Evolutionary conservation across 2,329 filamentous ascomycete species (phyloP), one percentile per base, ranked within the genome.

Genomic region (Aspergillus versicolor): DNA sequence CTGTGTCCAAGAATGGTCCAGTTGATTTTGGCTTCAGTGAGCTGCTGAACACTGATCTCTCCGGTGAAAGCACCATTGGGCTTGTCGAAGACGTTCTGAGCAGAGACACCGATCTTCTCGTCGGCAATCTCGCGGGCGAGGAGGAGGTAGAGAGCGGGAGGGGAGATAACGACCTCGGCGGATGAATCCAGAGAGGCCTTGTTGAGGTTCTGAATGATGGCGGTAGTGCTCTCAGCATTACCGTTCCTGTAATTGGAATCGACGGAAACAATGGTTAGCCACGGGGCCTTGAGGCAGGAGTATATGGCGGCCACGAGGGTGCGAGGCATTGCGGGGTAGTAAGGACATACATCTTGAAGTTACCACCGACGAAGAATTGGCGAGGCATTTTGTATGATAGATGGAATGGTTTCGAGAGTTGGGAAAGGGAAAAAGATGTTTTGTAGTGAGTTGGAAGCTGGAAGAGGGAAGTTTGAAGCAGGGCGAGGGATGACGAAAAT

Each of bases 21-120:
- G 73, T 86, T 86, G 78, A 97, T 89, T 73, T 86, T 86, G 79
- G 83, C 87, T 79, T 97, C 94, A 79, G 90, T 88, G 71, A 99
- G 87, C 82, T 97, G 94, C 61, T 88, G 81, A 64, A 92, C 92
- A 65, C 89, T 92, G 81, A 97, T 94, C 82, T 99, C 94, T 72
- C 94, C 94, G 37, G 94, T 99, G 84, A 90, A 97, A 69, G 94
- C 94, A 69, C 94, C 94, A 77, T 94, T 92, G 75, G 92, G 91
- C 85, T 93, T 93, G 84, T 97, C 90, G 79, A 86, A 97, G 77
- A 97, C 91, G 80, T 99, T 99, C 82, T 99, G 94, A 57, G 94
- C 88, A 57, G 93, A 90, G 63, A 99, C 90, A 72, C 90, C 89
- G 74, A 99, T 82, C 64, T 87, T 86, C 68, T 84, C 73, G 74